A percentile compares a stretch with the other conserved stretches of the same genome.
Evolutionary conservation across 331 rosid species (phyloP).

Genomic region (Quercus tomentella): DNA sequence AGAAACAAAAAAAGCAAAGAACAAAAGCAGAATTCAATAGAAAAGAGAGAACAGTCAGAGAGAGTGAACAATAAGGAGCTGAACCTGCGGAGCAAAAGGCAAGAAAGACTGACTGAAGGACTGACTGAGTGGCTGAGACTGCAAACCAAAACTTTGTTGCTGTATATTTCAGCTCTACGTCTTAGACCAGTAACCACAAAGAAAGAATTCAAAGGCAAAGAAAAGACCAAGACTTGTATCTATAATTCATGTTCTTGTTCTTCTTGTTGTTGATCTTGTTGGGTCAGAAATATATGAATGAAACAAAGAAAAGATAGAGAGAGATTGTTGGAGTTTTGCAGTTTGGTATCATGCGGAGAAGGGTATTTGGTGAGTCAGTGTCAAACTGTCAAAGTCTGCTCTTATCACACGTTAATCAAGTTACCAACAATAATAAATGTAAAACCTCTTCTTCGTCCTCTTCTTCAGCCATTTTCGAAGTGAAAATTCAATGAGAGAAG

Average conservation of each 20-base stretch:
- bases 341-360: slow-evolving; percentile 24
- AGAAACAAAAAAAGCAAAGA: background rate
- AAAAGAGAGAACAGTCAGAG: background rate
- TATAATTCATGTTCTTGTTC: background rate
- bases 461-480: slow-evolving; percentile 14
- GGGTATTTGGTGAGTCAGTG: slow-evolving; percentile 31
- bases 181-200: slow-evolving; percentile 11
- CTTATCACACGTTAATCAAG: slow-evolving; percentile 4
- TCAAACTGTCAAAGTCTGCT: slow-evolving; percentile 31
- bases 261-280: background rate
- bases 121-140: background rate
- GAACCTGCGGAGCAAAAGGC: slow-evolving; percentile 29
- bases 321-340: slow-evolving; percentile 8
- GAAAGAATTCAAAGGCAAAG: background rate
- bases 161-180: slow-evolving; percentile 2
- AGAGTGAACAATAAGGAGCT: background rate
- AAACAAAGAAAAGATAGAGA: background rate
- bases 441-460: slow-evolving; percentile 15
- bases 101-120: background rate
- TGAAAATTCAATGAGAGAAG: slow-evolving; percentile 14
- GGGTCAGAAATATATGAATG: slow-evolving; percentile 3
- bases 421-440: background rate
- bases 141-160: background rate
- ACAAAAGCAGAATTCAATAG: background rate
- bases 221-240: slow-evolving; percentile 10